Evolutionary conservation across 2,329 filamentous ascomycete genomes (phyloP).

Genomic region (Volutella citrinella): DNA sequence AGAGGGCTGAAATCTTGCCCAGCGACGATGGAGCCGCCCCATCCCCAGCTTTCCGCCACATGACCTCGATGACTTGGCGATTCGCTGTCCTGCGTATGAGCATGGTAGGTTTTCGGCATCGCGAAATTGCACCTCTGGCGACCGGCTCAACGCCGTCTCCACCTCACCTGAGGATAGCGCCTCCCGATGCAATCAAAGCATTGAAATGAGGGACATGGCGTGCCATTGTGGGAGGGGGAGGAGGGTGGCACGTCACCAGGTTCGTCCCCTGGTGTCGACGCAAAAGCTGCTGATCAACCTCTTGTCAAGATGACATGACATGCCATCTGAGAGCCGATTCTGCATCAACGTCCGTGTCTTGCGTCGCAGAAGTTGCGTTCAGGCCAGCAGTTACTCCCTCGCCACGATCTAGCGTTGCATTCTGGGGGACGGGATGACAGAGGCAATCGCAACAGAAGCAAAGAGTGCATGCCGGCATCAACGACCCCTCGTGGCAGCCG

Average conservation of each 20-base stretch:
- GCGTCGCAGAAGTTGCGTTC: no score
- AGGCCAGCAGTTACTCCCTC: no score
- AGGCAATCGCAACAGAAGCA: conserved; percentile 21
- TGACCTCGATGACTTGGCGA: conserved; percentile 8
- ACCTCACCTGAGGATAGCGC: conserved; percentile 23
- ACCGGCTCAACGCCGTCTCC: conserved; percentile 12
- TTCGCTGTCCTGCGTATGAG: conserved; percentile 1
- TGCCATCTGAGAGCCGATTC: conserved; percentile 1
- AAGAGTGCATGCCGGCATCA: conserved; percentile 16
- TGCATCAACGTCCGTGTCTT: no score
- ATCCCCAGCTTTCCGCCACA: no score
- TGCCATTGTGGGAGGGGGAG: conserved; percentile 8
- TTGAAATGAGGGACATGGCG: conserved; percentile 8
- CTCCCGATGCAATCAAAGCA: not conserved
- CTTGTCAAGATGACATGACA: no score
- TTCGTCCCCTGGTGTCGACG: conserved; percentile 5
- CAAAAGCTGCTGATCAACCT: conserved; percentile 8
- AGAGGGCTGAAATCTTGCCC: no score
- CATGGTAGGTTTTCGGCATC: conserved; percentile 8
- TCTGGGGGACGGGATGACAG: conserved; percentile 15
- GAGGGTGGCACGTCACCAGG: conserved; percentile 9
- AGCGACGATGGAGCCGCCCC: no score
- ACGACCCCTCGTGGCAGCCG: conserved; percentile 25
- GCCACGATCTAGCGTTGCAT: conserved; percentile 17
- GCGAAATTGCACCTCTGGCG: conserved; percentile 19